Percentiles rank a stretch among this genome's conserved stretches.
These are phyloP conservation scores for Pisolithus sp. DNA, from an alignment of 768 basidiomycete genomes.

Conservation along the genomic window DNA sequence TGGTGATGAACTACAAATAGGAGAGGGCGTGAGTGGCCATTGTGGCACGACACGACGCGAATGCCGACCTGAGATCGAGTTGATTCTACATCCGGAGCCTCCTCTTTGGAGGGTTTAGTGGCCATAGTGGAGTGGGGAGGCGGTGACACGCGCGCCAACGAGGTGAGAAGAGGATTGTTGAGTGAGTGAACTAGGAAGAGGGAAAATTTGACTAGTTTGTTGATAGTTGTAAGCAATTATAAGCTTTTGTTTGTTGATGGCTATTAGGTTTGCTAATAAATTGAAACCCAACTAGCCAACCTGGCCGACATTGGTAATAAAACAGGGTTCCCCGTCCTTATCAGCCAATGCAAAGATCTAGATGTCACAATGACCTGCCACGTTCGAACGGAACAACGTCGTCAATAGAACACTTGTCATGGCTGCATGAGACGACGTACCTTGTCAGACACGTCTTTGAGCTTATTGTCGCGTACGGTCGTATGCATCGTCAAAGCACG, in stretches of 20 bases:
- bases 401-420: background rate
- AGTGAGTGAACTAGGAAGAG: slow-evolving; percentile 29
- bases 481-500: no score
- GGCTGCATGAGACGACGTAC: background rate
- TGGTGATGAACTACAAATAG: slow-evolving; percentile 44
- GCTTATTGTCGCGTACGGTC: no score
- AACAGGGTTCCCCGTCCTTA: slow-evolving; percentile 10
- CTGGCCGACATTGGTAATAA: slow-evolving; percentile 15
- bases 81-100: slow-evolving; percentile 19
- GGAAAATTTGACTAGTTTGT: slow-evolving; percentile 34
- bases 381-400: background rate
- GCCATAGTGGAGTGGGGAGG: slow-evolving; percentile 14
- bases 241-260: slow-evolving; percentile 35
- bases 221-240: slow-evolving; percentile 31
- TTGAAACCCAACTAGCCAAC: slow-evolving; percentile 34
- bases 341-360: slow-evolving; percentile 2
- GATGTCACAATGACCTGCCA: background rate
- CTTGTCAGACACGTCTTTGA: no score
- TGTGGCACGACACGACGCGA: slow-evolving; percentile 5
- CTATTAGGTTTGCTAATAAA: slow-evolving; percentile 28
- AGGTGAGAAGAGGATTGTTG: slow-evolving; percentile 10
- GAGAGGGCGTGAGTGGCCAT: background rate
- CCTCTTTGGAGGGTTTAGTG: slow-evolving; percentile 22
- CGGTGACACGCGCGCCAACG: slow-evolving; percentile 21
- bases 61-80: slow-evolving; percentile 26